Evolutionary conservation across 768 basidiomycete species (phyloP).

Genomic region (Coprinopsis marcescibilis): DNA sequence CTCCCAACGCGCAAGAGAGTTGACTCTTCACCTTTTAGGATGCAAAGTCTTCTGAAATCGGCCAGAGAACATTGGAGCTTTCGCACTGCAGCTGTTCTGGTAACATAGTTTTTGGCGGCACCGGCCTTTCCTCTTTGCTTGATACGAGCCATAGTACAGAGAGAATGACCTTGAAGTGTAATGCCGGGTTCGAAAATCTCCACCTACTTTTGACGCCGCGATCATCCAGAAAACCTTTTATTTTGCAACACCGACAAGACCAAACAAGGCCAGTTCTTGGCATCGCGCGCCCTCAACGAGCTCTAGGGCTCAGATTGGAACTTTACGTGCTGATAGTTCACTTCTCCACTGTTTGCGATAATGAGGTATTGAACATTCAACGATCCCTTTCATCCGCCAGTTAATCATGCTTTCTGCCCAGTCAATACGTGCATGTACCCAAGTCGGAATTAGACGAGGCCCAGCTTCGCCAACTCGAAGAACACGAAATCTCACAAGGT

Average conservation of each 20-base stretch:
- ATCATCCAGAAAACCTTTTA: no score
- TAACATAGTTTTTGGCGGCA: constrained; percentile 87
- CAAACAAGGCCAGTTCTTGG: constrained; percentile 22
- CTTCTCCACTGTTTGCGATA: constrained; percentile 8
- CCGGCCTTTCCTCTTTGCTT: constrained; percentile 85
- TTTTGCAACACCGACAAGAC: constrained; percentile 20
- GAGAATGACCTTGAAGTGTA: neutral
- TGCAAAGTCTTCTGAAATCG: constrained; percentile 95
- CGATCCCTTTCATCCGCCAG: neutral
- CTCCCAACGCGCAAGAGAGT: constrained; percentile 6
- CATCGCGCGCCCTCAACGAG: neutral
- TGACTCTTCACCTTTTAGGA: constrained; percentile 78
- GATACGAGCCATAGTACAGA: constrained; percentile 60
- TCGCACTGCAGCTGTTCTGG: constrained; percentile 85
- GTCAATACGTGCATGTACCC: constrained; percentile 95
- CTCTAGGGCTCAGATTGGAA: no score
- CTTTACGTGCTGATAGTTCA: constrained; percentile 1
- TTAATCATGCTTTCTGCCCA: constrained; percentile 26
- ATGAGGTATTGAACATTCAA: constrained; percentile 31
- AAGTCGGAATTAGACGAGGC: constrained; percentile 98
- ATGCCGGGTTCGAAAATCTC: neutral
- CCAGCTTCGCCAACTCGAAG: constrained; percentile 91
- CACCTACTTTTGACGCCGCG: no score
- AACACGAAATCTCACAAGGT: constrained; percentile 98
- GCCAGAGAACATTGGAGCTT: constrained; percentile 95